Base-by-base conservation (phyloP, 768 basidiomycete species). In the Pleurotus platypus region DNA sequence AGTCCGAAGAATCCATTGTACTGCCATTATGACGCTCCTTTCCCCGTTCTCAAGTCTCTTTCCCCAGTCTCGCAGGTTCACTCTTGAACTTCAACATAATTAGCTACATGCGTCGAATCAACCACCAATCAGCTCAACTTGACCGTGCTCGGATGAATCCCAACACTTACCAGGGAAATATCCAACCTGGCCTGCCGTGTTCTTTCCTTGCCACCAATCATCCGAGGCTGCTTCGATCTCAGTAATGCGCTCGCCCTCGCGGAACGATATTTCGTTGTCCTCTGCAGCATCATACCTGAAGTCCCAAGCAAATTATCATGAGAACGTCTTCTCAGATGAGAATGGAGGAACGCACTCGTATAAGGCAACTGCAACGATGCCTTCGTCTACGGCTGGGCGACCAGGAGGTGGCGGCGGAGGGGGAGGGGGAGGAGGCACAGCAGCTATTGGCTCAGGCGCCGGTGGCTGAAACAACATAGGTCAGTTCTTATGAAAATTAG, bases 211-310 rank as follows among this genome's bases (percentile, higher is more conserved):
- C 92, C 92, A 94, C 92, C 92, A 94, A 62, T 92, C 92, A n/a
- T 92, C 91, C 7, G 84, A 86, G 5, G 83, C 85, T 54, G 87
- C 84, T 64, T 92, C 90, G 54, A 97, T 90, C 56, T 88, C 78
- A 15, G 75, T 78, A 66, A 97, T 90, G 56, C 76, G 72, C 37
- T 94, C 94, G 24, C 91, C 92, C 68, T 93, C 94, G 27, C 68
- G 74, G 81, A 98, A 93, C 2, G 86, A 79, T 26, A 97, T 72
- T 66, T 97, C 94, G 65, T 98, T 97, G 62, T 94, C 93, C 67
- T 97, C 94, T 0, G 84, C 84, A 0, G 94, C 92, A 8, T 93
- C 91, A 64, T 95, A 96, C 61, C 91, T 94, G 49, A 3, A 42
- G 5, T 16, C 37, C 7, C 11, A 22, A 12, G 49, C 20, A 50